phyloP scores from a whole-genome alignment of 768 basidiomycete genomes.

The Hygrophoropsis aurantiaca region DNA sequence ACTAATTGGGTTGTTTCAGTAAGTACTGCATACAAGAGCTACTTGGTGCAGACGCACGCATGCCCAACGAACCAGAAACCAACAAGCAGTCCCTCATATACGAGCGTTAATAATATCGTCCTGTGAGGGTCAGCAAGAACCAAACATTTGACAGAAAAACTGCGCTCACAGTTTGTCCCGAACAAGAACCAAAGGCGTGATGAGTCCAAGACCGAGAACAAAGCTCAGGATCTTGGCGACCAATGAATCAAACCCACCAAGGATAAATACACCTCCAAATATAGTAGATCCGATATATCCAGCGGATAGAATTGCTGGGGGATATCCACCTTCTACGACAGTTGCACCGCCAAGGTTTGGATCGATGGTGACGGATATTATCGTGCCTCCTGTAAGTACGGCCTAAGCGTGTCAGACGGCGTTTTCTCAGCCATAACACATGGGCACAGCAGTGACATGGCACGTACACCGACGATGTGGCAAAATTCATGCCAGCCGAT shows the following conservation, averaged over 20 bases:
- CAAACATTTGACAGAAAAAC: neutral
- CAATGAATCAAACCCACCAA: conserved; percentile 85
- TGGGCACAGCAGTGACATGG: conserved; percentile 4
- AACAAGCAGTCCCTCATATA: conserved; percentile 84
- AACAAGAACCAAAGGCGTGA: conserved; percentile 84
- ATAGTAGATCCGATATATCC: conserved; percentile 84
- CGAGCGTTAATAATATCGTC: conserved; percentile 78
- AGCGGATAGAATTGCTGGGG: conserved; percentile 68
- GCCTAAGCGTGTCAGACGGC: conserved; percentile 43
- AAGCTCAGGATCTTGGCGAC: conserved; percentile 93
- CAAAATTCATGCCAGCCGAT: conserved; percentile 90
- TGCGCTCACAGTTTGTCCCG: conserved; percentile 81
- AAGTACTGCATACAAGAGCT: conserved; percentile 2
- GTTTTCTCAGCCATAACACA: conserved; percentile 7
- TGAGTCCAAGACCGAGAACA: conserved; percentile 80
- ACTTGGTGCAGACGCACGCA: conserved; percentile 50
- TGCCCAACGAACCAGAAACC: conserved; percentile 97
- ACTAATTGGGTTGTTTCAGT: conserved; percentile 33
- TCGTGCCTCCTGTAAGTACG: conserved; percentile 74
- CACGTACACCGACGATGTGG: conserved; percentile 72
- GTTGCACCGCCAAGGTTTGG: conserved; percentile 67
- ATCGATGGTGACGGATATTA: conserved; percentile 81
- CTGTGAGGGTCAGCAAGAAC: conserved; percentile 41
- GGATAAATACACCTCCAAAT: conserved; percentile 78
- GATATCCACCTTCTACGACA: conserved; percentile 74